Percentiles rank a stretch among this genome's conserved stretches.
phyloP scores from a whole-genome alignment of 495 filamentous ascomycete species.

The Neurospora sp. region DNA sequence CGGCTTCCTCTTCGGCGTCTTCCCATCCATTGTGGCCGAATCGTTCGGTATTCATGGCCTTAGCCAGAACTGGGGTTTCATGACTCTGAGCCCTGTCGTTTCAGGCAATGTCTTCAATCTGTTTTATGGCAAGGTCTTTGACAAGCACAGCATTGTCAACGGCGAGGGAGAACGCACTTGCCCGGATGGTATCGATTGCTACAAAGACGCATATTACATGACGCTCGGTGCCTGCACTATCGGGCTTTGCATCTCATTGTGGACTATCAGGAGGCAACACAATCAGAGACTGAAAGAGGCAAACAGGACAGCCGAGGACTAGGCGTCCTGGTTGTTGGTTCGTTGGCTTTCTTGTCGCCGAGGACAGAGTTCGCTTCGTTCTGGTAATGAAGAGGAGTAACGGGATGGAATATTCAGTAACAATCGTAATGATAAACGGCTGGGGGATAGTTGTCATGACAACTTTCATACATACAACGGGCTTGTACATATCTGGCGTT shows the following conservation, averaged over 20 bases:
- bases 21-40: slow-evolving; percentile 83
- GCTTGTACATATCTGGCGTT: background rate
- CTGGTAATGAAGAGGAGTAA: background rate
- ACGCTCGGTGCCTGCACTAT: slow-evolving; percentile 67
- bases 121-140: slow-evolving; percentile 73
- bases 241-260: slow-evolving; percentile 60
- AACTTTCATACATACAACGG: background rate
- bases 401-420: background rate
- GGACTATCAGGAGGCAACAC: slow-evolving; percentile 64
- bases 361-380: background rate
- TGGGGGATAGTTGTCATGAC: background rate
- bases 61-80: slow-evolving; percentile 85
- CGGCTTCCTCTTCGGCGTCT: slow-evolving; percentile 91
- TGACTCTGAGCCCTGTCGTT: slow-evolving; percentile 79
- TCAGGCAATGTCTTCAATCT: slow-evolving; percentile 89
- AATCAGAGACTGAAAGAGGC: slow-evolving; percentile 20
- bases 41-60: slow-evolving; percentile 86
- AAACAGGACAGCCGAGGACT: slow-evolving; percentile 27
- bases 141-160: slow-evolving; percentile 61
- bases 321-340: background rate
- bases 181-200: slow-evolving; percentile 70
- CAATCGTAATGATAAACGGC: background rate
- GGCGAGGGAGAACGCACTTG: slow-evolving; percentile 64
- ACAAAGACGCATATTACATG: slow-evolving; percentile 68
- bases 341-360: background rate